Evolutionary conservation across 495 filamentous ascomycete species (phyloP), one percentile per base, ranked within the genome.

Genomic region (Emericellopsis terricola): DNA sequence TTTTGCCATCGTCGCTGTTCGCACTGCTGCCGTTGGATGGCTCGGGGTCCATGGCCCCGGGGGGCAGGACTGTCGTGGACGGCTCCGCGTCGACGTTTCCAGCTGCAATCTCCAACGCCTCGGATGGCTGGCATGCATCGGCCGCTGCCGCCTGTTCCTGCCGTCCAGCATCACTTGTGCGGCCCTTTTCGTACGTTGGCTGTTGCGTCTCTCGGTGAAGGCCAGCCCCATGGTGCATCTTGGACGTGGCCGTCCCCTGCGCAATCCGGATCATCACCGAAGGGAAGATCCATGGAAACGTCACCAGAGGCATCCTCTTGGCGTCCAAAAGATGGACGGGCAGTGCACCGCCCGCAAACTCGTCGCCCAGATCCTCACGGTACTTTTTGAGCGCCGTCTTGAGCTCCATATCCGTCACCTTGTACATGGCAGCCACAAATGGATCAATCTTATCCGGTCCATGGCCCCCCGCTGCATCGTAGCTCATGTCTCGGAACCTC

Each of bases 251-350:
- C 37, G 42, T 38, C 14, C 29, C 27, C 1, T 39, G 29, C 34
- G 80, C 86, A 39, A 96, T 76, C 21, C 62, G 64, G 4, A 82
- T 80, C 1, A 99, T 64, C 34, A 81, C 60, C 20, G 67, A 55
- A 1, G 67, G 57, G 35, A 96, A 91, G 7, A 96, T 48, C 91
- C 89, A 99, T 0, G 89, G 86, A 44, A 94, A 96, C 43, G 75
- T 87, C 45, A 94, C 89, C 15, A 96, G 52, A 0, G 91, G 89
- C 60, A 83, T 70, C 5, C 55, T 53, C 4, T 59, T 57, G 0
- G 55, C 46, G 4, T 51, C 53, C 38, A 61, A 56, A 32, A 56
- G 43, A 8, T 44, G 42, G 30, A 41, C 37, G 18, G 51, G 51
- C 6, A 51, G 35, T 6, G 50, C 51, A 2, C 59, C 53, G 0